These are phyloP conservation scores for Coniella vitis DNA, from an alignment of 2,329 filamentous ascomycete genomes.

Conservation along the genomic window DNA sequence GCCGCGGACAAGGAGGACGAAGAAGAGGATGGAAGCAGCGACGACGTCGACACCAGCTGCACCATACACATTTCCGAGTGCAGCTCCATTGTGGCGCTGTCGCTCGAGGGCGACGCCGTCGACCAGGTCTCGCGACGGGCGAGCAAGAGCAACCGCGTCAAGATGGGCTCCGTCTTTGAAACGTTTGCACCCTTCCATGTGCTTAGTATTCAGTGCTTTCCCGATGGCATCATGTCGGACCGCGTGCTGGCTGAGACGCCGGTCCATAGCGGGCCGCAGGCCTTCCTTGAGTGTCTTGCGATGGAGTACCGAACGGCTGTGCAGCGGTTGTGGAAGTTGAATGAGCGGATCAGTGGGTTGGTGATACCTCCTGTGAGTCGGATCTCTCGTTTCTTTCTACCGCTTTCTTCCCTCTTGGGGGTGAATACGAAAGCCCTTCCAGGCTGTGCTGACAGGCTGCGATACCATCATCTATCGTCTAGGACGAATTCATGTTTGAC, in stretches of 20 bases:
- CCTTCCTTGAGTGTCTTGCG: constrained; percentile 51
- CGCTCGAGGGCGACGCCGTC: constrained; percentile 44
- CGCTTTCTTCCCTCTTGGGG: too few relatives aligned
- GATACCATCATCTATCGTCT: background rate
- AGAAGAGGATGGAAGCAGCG: constrained; percentile 24
- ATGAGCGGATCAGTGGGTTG: constrained; percentile 49
- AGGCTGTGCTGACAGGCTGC: background rate
- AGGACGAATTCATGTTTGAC: constrained; percentile 53
- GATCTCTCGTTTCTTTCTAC: background rate
- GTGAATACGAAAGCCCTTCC: too few relatives aligned
- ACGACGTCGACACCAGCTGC: too few relatives aligned
- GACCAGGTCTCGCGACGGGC: constrained; percentile 42
- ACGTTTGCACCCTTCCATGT: constrained; percentile 56
- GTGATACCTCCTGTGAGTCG: constrained; percentile 46
- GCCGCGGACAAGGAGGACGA: too few relatives aligned
- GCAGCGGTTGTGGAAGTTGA: constrained; percentile 50
- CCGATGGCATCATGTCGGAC: constrained; percentile 50
- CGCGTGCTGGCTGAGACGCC: constrained; percentile 47
- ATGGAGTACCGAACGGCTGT: constrained; percentile 55
- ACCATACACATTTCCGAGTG: constrained; percentile 56
- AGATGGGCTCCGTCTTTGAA: constrained; percentile 48
- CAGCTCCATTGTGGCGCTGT: constrained; percentile 51
- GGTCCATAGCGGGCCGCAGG: constrained; percentile 51
- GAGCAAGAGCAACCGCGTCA: constrained; percentile 36
- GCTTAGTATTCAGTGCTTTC: constrained; percentile 51